Percentiles rank a stretch among this genome's conserved stretches.
Evolutionary conservation across 1,284 basidiomycete species (phyloP).

Genomic region (Singerocomus inundabilis): DNA sequence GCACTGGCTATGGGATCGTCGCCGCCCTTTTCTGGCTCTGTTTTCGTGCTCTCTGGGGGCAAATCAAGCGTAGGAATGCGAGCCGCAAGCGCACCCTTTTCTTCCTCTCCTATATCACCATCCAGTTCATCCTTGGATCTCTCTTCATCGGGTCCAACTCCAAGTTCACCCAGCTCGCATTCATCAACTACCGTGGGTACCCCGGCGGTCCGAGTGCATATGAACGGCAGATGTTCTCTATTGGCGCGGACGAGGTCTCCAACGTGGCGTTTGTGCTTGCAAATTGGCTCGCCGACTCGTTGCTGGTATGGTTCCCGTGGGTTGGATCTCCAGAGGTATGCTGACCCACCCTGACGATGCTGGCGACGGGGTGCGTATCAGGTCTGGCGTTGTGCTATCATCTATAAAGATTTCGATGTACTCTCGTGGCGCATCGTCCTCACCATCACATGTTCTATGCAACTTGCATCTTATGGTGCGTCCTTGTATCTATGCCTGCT

Average conservation of each 20-base stretch:
- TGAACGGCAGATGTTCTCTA: conserved; percentile 25
- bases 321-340: not conserved
- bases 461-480: conserved; percentile 29
- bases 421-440: conserved; percentile 15
- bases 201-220: conserved; percentile 30
- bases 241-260: conserved; percentile 20
- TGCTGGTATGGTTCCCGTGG: conserved; percentile 24
- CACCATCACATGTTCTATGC: conserved; percentile 22
- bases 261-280: conserved; percentile 30
- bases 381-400: conserved; percentile 35
- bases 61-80: conserved; percentile 14
- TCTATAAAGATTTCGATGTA: conserved; percentile 23
- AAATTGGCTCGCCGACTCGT: conserved; percentile 32
- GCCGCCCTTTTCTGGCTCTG: conserved; percentile 28
- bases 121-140: conserved; percentile 31
- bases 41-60: conserved; percentile 18
- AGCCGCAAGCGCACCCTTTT: conserved; percentile 11
- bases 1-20: conserved; percentile 28
- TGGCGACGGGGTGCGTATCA: conserved; percentile 4
- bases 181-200: conserved; percentile 34
- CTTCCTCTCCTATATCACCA: conserved; percentile 27
- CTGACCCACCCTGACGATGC: not conserved
- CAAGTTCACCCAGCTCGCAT: conserved; percentile 32
- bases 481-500: not conserved
- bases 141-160: conserved; percentile 31